Conservation (phyloP, 2,329 filamentous ascomycete species). For the Aspergillus ibericus region DNA sequence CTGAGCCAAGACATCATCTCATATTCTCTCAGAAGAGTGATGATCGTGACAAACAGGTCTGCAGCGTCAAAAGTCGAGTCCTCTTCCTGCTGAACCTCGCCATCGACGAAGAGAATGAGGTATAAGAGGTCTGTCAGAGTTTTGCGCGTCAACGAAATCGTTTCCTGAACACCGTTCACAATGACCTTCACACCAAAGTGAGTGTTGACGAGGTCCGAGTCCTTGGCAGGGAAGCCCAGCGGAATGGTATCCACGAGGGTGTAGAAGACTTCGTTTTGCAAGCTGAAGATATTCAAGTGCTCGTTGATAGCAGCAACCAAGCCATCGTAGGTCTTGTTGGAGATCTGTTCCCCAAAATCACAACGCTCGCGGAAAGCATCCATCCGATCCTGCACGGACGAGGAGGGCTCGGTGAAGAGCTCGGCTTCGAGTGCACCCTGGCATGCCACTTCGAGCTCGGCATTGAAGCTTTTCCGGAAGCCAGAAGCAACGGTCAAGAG, state of each 20-base stretch:
- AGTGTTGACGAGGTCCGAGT: constrained; percentile 54
- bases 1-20: constrained; percentile 69
- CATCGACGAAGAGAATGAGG: constrained; percentile 82
- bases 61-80: constrained; percentile 65
- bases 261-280: constrained; percentile 55
- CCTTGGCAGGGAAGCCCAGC: constrained; percentile 40
- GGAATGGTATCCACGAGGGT: constrained; percentile 52
- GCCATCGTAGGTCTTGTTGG: constrained; percentile 74
- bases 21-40: constrained; percentile 69
- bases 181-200: constrained; percentile 74
- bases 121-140: constrained; percentile 80
- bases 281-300: constrained; percentile 53
- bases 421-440: constrained; percentile 68
- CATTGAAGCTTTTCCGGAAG: constrained; percentile 70
- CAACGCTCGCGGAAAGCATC: constrained; percentile 75
- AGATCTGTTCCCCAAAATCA: constrained; percentile 74
- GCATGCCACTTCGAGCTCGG: constrained; percentile 67
- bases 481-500: constrained; percentile 68
- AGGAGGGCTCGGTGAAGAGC: constrained; percentile 70
- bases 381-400: constrained; percentile 71
- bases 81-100: constrained; percentile 73
- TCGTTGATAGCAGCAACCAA: constrained; percentile 69
- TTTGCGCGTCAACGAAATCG: constrained; percentile 68
- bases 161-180: constrained; percentile 76
- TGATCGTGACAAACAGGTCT: constrained; percentile 62